Evolutionary conservation across 1,284 basidiomycete species (phyloP), one percentile per base, ranked within the genome.

Genomic region (Pisolithus thermaeus): DNA sequence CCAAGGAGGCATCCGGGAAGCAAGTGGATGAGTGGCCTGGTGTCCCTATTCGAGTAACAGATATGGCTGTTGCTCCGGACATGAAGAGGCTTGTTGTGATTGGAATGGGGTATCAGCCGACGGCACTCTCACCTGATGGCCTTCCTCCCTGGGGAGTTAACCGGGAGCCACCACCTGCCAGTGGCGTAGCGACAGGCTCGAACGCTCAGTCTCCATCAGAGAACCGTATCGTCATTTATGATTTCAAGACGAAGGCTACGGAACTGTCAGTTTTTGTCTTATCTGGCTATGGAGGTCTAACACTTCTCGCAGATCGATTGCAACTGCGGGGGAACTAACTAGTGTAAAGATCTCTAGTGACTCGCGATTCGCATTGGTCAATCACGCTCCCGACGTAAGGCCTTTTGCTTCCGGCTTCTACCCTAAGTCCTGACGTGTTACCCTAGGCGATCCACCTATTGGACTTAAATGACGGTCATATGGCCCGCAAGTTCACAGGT

Each of bases 301-400:
- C 51, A 53, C 47, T 55, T 23, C 58, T 40, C 56, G 30, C 60
- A 90, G 87, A 60, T 82, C 83, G 20, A 75, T 84, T 57, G 77
- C 76, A 46, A 69, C 90, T 61, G 79, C 86, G 42, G 85, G 87
- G 47, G 90, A 94, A 65, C 74, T 93, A 47, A 93, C 92, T 36
- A 92, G 91, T 64, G 84, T 98, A 60, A 87, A 87, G 67, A 79
- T 97, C 48, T 93, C 94, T 14, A 75, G 80, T 47, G 90, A 98
- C 69, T 96, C 92, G 14, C 84, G 83, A 56, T 92, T 84, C 61
- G 90, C 90, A 3, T 75, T 99, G 47, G 80, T 98, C 61, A 96
- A 89, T 65, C 88, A 90, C 63, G 79, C 89, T 38, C 90, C 90
- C 11, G 83, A 92, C 68, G 90, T 92, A 66, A 76, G 87, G 57